These are phyloP conservation scores for Gossypium longicalyx DNA, from an alignment of 345 rosid genomes.

Conservation along the genomic window DNA sequence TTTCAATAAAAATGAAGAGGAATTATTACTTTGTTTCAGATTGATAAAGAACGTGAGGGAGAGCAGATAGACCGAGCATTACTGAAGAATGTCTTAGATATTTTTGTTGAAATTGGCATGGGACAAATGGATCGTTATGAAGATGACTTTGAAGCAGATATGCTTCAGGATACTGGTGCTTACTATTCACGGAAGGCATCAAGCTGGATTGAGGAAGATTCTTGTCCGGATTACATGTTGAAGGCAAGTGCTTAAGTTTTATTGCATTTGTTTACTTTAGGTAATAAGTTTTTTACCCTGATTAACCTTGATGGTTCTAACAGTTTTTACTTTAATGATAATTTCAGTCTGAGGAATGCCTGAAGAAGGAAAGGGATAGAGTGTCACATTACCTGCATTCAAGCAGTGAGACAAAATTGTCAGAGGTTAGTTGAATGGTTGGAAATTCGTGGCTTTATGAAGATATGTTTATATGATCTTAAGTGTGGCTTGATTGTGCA, in stretches of 20 bases:
- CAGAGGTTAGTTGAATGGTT: slow-evolving; percentile 60
- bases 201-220: slow-evolving; percentile 71
- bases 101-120: slow-evolving; percentile 90
- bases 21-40: slow-evolving; percentile 34
- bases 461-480: neutral
- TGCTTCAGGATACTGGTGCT: slow-evolving; percentile 66
- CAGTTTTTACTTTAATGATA: slow-evolving; percentile 4
- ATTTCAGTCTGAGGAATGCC: slow-evolving; percentile 85
- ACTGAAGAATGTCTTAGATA: slow-evolving; percentile 70
- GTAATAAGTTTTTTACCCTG: slow-evolving; percentile 2
- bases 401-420: slow-evolving; percentile 84
- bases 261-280: neutral
- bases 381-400: slow-evolving; percentile 83
- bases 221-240: slow-evolving; percentile 79
- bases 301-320: neutral
- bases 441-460: neutral
- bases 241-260: slow-evolving; percentile 38
- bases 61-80: slow-evolving; percentile 79
- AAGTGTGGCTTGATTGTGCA: neutral
- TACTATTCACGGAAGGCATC: slow-evolving; percentile 90
- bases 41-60: slow-evolving; percentile 86
- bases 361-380: slow-evolving; percentile 87
- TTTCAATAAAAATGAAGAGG: neutral
- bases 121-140: slow-evolving; percentile 59
- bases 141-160: slow-evolving; percentile 65